These are phyloP conservation scores for Hypoxylon trugodes DNA, from an alignment of 495 filamentous ascomycete species.

Conservation along the genomic window DNA sequence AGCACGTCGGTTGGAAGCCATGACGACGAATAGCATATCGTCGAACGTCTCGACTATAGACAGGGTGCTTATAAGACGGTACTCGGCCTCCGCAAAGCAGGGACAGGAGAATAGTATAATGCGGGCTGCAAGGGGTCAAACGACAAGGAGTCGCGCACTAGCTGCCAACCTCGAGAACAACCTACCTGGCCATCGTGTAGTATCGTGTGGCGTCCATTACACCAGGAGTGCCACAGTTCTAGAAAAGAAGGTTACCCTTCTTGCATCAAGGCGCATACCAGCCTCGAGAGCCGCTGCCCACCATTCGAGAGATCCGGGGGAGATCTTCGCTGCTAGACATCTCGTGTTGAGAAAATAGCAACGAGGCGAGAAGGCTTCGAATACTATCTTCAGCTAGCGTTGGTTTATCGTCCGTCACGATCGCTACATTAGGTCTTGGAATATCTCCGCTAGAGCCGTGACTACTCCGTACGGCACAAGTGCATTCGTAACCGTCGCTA, in stretches of 20 bases:
- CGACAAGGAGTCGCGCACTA: slow-evolving; percentile 1
- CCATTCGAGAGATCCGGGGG: slow-evolving; percentile 17
- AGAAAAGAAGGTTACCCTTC: slow-evolving; percentile 20
- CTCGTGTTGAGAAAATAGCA: slow-evolving; percentile 39
- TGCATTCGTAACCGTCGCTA: neutral
- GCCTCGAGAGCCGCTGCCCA: slow-evolving; percentile 20
- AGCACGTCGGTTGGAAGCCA: slow-evolving; percentile 5
- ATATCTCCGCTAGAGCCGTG: slow-evolving; percentile 7
- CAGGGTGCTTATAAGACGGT: slow-evolving; percentile 30
- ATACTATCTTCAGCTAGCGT: slow-evolving; percentile 15
- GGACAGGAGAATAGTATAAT: slow-evolving; percentile 10
- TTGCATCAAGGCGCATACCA: slow-evolving; percentile 33
- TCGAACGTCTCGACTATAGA: slow-evolving; percentile 16
- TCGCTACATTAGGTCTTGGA: neutral
- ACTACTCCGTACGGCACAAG: no score
- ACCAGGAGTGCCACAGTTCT: slow-evolving; percentile 12
- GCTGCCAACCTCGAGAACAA: slow-evolving; percentile 20
- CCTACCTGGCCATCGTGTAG: slow-evolving; percentile 8
- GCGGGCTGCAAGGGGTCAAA: slow-evolving; percentile 35
- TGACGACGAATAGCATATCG: slow-evolving; percentile 17
- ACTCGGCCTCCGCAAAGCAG: slow-evolving; percentile 15
- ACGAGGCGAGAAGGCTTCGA: slow-evolving; percentile 10
- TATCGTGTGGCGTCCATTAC: slow-evolving; percentile 21
- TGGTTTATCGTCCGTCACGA: neutral
- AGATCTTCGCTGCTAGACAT: slow-evolving; percentile 27